Base-by-base conservation (phyloP, 257 asterid species). In the Gentiana macrophylla region DNA sequence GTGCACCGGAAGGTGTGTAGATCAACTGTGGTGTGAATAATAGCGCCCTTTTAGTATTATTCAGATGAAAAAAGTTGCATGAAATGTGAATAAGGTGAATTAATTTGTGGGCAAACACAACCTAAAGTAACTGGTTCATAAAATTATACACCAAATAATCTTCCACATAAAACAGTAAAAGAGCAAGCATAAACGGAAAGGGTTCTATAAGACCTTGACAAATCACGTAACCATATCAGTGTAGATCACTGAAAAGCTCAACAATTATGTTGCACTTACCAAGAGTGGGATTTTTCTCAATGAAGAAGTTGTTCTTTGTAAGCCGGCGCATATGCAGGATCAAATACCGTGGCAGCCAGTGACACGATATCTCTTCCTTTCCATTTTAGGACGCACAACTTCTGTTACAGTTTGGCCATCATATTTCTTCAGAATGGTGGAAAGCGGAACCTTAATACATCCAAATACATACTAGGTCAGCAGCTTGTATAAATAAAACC, bases 241-340 rank as follows among this genome's bases (percentile, higher is more conserved):
- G 24, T 24, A 24, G 24, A 24, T 24, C 24, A 24, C 24, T 24
- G 24, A 24, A 24, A 24, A 24, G 24, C 24, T 24, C 24, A 24
- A 24, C 24, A 24, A 24, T 24, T 24, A 24, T 24, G 24, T 24
- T 24, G 53, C 24, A 64, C 94, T 73, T 68, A 91, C 98, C 98
- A 46, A 91, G 95, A 8, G 98, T 91, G 49, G 97, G 98, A 69
- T 91, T 91, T 72, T 91, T 91, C 84, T 91, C 97, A 54, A 91
- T 83, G 52, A 87, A 87, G 77, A 91, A 91, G 62, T 91, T 87
- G 74, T 91, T 91, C 79, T 79, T 91, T 9, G 97, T 91, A 71
- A 91, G 87, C 35, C 98, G 86, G 12, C 78, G 95, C 90, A 91
- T 82, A 72, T 83, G 95, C 55, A 91, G 83, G 50, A 91, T 74